phyloP scores from a whole-genome alignment of 2,329 filamentous ascomycete species.

The Neopestalotiopsis rosae region DNA sequence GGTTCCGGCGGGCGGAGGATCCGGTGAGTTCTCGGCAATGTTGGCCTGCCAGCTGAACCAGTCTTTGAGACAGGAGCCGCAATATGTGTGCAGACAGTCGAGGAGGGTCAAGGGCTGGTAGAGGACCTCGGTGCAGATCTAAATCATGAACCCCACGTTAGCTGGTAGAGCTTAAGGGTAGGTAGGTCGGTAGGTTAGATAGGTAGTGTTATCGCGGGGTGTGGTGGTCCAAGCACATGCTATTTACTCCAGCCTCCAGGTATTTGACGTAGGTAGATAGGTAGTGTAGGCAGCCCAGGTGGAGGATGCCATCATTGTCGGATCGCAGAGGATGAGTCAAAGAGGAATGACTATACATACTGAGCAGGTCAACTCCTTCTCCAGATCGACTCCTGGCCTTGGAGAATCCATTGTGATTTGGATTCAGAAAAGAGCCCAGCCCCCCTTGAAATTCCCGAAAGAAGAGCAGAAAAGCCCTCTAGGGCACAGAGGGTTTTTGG shows the following conservation, averaged over 20 bases:
- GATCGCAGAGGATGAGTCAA: conserved; percentile 19
- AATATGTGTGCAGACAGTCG: conserved; percentile 95
- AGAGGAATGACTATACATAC: conserved; percentile 58
- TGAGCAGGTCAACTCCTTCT: conserved; percentile 94
- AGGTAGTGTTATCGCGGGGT: neutral
- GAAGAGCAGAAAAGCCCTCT: conserved; percentile 11
- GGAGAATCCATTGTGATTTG: conserved; percentile 52
- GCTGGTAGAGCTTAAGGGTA: conserved; percentile 10
- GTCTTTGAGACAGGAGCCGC: conserved; percentile 91
- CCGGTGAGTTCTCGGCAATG: conserved; percentile 56
- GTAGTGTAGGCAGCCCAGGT: conserved; percentile 16
- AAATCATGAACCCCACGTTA: conserved; percentile 17
- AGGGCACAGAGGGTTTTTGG: neutral
- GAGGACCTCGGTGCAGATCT: conserved; percentile 97
- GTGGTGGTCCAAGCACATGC: neutral
- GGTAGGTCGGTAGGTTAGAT: no score
- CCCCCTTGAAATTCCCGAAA: neutral
- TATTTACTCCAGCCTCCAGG: neutral
- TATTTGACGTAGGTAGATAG: conserved; percentile 13
- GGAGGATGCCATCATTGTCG: conserved; percentile 11
- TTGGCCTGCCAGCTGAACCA: conserved; percentile 88
- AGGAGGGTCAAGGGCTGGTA: conserved; percentile 90
- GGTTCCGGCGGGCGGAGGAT: conserved; percentile 52
- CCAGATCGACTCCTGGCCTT: conserved; percentile 70
- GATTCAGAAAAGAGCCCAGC: neutral